phyloP scores from a whole-genome alignment of 768 basidiomycete genomes.

The Rhodotorula toruloides region DNA sequence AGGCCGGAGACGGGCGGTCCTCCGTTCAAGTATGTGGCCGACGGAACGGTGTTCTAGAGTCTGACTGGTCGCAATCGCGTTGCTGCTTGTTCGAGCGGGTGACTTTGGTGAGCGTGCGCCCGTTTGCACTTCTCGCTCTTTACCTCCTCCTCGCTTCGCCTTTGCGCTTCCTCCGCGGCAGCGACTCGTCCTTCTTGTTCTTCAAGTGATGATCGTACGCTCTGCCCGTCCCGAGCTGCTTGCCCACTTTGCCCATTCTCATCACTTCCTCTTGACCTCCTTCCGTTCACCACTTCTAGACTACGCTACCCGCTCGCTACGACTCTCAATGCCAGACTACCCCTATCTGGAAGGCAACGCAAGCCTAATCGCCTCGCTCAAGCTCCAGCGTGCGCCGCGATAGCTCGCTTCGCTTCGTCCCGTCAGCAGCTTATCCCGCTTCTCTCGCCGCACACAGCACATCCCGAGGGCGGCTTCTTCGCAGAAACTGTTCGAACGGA shows the following conservation, averaged over 20 bases:
- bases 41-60: conserved; percentile 34
- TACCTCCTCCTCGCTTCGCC: no score
- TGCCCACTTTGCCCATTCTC: no score
- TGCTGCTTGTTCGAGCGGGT: no score
- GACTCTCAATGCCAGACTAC: conserved; percentile 2
- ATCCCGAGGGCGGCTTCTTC: conserved; percentile 45
- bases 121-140: no score
- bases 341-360: conserved; percentile 44
- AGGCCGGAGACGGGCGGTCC: conserved; percentile 53
- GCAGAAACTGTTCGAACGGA: conserved; percentile 47
- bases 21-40: conserved; percentile 36
- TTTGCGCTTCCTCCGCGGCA: no score
- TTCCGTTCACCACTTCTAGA: not conserved
- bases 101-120: no score
- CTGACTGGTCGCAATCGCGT: no score
- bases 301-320: not conserved
- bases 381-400: conserved; percentile 45
- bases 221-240: no score
- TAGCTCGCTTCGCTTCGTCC: conserved; percentile 36
- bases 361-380: conserved; percentile 43
- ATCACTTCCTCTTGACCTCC: not conserved
- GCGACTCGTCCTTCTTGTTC: no score
- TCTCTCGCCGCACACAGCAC: not conserved
- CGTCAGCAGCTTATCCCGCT: not conserved
- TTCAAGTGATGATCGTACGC: no score